Conservation (phyloP, 2,329 filamentous ascomycete species). For the Neofusicoccum kwambonambiense region DNA sequence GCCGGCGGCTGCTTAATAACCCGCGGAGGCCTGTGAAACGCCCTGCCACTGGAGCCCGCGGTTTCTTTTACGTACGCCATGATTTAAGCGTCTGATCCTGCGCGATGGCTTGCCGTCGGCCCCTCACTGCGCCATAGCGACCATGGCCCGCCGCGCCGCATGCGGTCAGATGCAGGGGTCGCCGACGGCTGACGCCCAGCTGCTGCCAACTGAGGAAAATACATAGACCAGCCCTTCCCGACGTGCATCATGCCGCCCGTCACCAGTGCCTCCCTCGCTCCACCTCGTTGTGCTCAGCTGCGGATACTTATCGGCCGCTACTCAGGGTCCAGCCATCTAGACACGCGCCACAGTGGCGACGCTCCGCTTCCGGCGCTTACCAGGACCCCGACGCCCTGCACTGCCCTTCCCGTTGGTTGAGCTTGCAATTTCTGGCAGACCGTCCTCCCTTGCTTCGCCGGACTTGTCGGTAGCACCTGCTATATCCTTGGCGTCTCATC, state of each 20-base stretch:
- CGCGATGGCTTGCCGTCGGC: background rate
- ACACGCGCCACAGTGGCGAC: conserved; percentile 1
- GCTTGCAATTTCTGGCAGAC: background rate
- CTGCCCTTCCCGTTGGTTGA: background rate
- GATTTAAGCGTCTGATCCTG: background rate
- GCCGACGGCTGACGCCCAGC: background rate
- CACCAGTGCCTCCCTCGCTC: background rate
- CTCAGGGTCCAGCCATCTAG: background rate
- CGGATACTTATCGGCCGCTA: background rate
- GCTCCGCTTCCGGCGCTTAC: conserved; percentile 6
- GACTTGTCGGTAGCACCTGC: background rate
- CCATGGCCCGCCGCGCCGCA: background rate
- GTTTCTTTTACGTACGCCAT: conserved; percentile 8
- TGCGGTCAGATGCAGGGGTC: conserved; percentile 11
- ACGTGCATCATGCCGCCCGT: background rate
- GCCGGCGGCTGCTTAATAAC: background rate
- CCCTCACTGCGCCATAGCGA: conserved; percentile 4
- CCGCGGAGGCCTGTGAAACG: background rate
- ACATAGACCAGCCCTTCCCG: background rate
- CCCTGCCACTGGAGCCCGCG: background rate
- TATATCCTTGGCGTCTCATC: conserved; percentile 8
- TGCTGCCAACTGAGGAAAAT: background rate
- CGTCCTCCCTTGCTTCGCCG: background rate
- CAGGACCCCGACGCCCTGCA: background rate
- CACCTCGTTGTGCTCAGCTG: background rate